Conservation (phyloP, 2,329 filamentous ascomycete genomes). For the Trichoderma endophyticum region DNA sequence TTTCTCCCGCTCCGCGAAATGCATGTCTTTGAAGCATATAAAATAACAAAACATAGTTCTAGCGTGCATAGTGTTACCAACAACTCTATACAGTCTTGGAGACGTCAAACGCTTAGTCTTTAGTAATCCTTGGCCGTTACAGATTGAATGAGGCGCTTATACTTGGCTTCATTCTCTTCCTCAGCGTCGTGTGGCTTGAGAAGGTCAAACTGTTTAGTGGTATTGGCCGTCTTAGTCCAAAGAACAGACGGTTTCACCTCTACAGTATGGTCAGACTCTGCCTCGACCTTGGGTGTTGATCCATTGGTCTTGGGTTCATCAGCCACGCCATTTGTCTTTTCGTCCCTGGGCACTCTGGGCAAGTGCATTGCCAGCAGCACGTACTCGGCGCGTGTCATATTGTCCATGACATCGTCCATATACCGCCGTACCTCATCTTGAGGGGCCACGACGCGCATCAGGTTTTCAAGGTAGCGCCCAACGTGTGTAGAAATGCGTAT, state of each 20-base stretch:
- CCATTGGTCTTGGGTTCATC: constrained; percentile 34
- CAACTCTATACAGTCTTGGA: not conserved
- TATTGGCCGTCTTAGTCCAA: constrained; percentile 30
- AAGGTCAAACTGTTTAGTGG: constrained; percentile 17
- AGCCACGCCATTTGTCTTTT: constrained; percentile 26
- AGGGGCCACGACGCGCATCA: constrained; percentile 60
- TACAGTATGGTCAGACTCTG: constrained; percentile 25
- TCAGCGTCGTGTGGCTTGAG: constrained; percentile 34
- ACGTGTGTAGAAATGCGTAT: constrained; percentile 55
- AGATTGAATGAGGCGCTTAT: constrained; percentile 38
- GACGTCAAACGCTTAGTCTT: constrained; percentile 2
- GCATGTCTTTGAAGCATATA: constrained; percentile 17
- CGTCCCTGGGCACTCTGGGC: constrained; percentile 41
- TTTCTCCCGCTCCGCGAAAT: constrained; percentile 17
- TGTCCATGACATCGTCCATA: constrained; percentile 69
- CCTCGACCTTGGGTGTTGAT: constrained; percentile 31
- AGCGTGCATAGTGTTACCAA: constrained; percentile 6
- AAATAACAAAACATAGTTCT: constrained; percentile 9
- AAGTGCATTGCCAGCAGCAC: constrained; percentile 65
- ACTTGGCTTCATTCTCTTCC: constrained; percentile 34
- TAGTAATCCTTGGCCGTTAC: constrained; percentile 35
- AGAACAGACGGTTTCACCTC: constrained; percentile 33
- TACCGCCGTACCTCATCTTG: constrained; percentile 61
- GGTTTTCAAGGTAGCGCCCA: constrained; percentile 57
- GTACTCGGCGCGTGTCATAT: constrained; percentile 66